A percentile compares a stretch with the other conserved stretches of the same genome.
These are phyloP conservation scores for Coemansia umbellata DNA, from an alignment of 192 early-diverging fungal genomes.

Conservation along the genomic window DNA sequence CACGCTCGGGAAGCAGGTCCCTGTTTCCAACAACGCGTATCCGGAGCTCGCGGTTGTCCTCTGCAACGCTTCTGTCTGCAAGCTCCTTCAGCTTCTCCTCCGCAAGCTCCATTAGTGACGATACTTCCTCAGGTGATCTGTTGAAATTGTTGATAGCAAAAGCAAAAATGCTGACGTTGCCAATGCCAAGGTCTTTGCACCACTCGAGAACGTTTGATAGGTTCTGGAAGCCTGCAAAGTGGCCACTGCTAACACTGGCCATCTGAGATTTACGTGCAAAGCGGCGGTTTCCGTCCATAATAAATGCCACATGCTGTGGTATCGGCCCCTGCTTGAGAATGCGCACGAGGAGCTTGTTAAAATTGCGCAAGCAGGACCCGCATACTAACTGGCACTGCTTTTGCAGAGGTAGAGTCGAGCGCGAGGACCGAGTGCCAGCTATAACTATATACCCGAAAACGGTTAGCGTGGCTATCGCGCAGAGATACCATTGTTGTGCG, in stretches of 20 bases:
- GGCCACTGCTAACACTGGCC: slow-evolving; percentile 60
- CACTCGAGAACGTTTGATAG: slow-evolving; percentile 84
- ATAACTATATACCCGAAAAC: slow-evolving; percentile 5
- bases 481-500: neutral
- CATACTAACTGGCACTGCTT: slow-evolving; percentile 9
- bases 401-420: slow-evolving; percentile 1
- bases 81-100: slow-evolving; percentile 74
- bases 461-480: neutral
- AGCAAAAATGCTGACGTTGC: slow-evolving; percentile 89
- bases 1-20: slow-evolving; percentile 61
- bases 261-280: slow-evolving; percentile 68
- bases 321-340: slow-evolving; percentile 67
- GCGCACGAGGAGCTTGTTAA: slow-evolving; percentile 11
- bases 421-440: slow-evolving; percentile 1
- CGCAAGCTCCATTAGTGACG: slow-evolving; percentile 78
- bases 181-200: slow-evolving; percentile 82
- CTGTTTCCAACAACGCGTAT: slow-evolving; percentile 81
- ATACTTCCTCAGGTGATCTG: slow-evolving; percentile 78
- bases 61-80: slow-evolving; percentile 62
- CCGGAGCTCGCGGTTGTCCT: slow-evolving; percentile 64
- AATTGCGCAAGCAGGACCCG: neutral
- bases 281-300: slow-evolving; percentile 98
- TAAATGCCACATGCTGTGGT: slow-evolving; percentile 88
- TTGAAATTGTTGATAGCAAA: slow-evolving; percentile 99
- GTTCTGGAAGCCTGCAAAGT: slow-evolving; percentile 73